phyloP scores from a whole-genome alignment of 2,329 filamentous ascomycete species.

The Rachicladosporium sp. region DNA sequence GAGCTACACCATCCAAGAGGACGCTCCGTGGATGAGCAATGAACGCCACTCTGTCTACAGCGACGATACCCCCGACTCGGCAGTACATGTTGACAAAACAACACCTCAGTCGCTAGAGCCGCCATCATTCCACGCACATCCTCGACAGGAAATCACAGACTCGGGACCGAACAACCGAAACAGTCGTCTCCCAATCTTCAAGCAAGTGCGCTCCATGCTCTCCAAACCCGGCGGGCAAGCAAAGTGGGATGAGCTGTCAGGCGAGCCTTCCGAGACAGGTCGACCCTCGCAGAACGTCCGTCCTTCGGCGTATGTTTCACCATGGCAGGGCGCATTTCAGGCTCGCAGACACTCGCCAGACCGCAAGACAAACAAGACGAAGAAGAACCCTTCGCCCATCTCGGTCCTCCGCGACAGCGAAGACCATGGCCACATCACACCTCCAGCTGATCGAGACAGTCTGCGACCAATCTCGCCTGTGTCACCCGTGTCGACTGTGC shows the following conservation, averaged over 20 bases:
- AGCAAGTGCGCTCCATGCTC: constrained; percentile 22
- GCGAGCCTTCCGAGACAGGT: constrained; percentile 7
- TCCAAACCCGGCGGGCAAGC: constrained; percentile 12
- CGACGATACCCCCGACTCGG: constrained; percentile 16
- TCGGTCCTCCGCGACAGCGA: constrained; percentile 15
- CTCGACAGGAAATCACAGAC: neutral
- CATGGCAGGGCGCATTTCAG: constrained; percentile 11
- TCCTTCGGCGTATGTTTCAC: constrained; percentile 9
- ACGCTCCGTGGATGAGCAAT: constrained; percentile 14
- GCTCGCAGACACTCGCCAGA: constrained; percentile 8
- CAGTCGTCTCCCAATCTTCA: constrained; percentile 20
- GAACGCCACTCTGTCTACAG: constrained; percentile 19
- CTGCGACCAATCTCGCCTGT: constrained; percentile 9
- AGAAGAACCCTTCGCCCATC: constrained; percentile 10
- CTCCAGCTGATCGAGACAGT: neutral
- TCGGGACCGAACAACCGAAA: constrained; percentile 3
- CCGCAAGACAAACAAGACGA: constrained; percentile 5
- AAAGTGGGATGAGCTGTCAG: constrained; percentile 12
- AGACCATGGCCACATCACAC: constrained; percentile 2
- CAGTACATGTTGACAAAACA: too few relatives aligned
- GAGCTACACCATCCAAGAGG: constrained; percentile 24
- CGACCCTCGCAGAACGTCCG: constrained; percentile 2
- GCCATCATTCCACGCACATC: constrained; percentile 7
- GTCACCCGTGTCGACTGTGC: constrained; percentile 15
- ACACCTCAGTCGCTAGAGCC: too few relatives aligned